Conservation (phyloP, 31 red algal genomes). For the Porphyra umbilicalis region DNA sequence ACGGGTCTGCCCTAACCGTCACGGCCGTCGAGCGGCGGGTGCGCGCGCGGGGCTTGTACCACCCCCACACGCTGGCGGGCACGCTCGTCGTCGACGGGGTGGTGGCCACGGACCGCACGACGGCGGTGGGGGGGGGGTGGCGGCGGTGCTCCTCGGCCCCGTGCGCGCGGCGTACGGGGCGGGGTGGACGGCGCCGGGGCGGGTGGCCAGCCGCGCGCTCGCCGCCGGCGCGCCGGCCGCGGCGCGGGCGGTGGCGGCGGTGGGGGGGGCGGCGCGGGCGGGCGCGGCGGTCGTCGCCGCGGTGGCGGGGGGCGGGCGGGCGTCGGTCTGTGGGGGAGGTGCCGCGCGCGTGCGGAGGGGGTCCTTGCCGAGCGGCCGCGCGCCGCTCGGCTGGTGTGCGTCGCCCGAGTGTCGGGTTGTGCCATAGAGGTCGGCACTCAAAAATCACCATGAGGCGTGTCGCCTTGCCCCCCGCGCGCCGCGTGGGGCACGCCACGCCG, state of each 20-base stretch:
- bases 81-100: conserved; percentile 31
- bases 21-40: background rate
- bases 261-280: no score
- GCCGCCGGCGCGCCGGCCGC: background rate
- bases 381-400: no score
- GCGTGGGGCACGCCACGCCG: no score
- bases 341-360: no score
- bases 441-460: no score
- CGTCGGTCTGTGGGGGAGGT: no score
- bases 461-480: no score
- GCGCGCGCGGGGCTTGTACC: background rate
- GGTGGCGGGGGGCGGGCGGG: background rate
- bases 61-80: conserved; percentile 20
- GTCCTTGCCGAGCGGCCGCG: no score
- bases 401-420: no score
- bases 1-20: background rate
- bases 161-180: conserved; percentile 10
- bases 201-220: background rate
- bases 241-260: background rate
- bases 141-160: conserved; percentile 9
- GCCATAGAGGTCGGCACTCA: no score
- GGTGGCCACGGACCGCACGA: conserved; percentile 8
- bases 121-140: background rate
- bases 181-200: background rate
- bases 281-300: background rate